phyloP scores from a whole-genome alignment of 176 grass and related monocot genomes.

The Eleusine indica region DNA sequence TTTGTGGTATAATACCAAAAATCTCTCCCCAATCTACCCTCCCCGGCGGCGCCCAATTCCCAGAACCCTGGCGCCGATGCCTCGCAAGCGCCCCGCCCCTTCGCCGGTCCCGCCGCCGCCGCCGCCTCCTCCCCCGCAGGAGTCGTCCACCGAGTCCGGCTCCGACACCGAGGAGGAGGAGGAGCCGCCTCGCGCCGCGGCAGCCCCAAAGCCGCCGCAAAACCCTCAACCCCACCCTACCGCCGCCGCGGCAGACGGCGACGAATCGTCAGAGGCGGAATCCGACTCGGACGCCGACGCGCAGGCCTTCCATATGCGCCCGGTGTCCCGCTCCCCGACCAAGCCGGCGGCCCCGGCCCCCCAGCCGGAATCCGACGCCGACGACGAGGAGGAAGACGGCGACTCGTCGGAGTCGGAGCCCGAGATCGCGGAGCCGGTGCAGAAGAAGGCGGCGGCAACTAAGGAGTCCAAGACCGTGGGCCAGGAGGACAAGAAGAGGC shows the following conservation, averaged over 20 bases:
- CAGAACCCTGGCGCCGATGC: conserved; percentile 46
- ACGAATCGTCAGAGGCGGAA: conserved; percentile 12
- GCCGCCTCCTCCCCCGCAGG: conserved; percentile 1
- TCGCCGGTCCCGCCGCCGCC: conserved; percentile 15
- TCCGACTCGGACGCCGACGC: conserved; percentile 31
- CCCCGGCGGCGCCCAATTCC: too few species aligned
- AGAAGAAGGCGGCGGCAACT: background rate
- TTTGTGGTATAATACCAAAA: too few species aligned
- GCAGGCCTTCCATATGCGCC: conserved; percentile 18
- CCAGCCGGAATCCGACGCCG: background rate
- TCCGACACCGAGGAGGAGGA: background rate
- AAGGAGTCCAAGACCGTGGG: background rate
- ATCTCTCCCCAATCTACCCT: too few species aligned
- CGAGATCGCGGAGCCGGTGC: background rate
- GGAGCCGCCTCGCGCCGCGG: background rate
- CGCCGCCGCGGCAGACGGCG: background rate
- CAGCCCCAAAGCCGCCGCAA: background rate
- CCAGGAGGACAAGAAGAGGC: conserved; percentile 37
- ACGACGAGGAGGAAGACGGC: conserved; percentile 10
- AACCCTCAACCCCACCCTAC: background rate
- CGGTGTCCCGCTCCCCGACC: background rate
- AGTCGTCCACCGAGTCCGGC: conserved; percentile 3
- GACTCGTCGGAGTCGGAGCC: conserved; percentile 10
- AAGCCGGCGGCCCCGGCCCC: background rate
- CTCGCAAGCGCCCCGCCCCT: conserved; percentile 33